Conservation (phyloP, 495 filamentous ascomycete species). For the Extremus antarcticus region DNA sequence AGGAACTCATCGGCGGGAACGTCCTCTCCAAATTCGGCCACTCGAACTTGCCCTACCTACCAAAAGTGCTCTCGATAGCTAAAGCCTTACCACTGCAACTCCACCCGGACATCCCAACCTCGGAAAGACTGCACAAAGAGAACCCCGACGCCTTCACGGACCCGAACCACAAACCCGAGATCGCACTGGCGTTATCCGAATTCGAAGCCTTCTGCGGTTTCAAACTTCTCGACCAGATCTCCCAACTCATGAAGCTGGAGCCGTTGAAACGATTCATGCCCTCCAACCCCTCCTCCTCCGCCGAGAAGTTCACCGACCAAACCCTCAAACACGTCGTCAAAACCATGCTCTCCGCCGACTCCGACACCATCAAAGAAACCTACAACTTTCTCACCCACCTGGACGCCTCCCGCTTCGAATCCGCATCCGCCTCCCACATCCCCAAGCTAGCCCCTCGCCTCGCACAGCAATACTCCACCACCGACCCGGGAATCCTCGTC, state of each 20-base stretch:
- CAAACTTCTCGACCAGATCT: slow-evolving; percentile 54
- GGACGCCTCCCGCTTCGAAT: slow-evolving; percentile 40
- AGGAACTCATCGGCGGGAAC: slow-evolving; percentile 51
- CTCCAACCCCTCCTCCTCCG: slow-evolving; percentile 17
- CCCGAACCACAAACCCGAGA: slow-evolving; percentile 74
- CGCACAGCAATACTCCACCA: slow-evolving; percentile 49
- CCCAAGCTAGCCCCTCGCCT: slow-evolving; percentile 53
- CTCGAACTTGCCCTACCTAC: slow-evolving; percentile 58
- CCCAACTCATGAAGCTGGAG: slow-evolving; percentile 46
- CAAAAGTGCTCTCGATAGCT: slow-evolving; percentile 68
- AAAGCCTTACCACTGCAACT: slow-evolving; percentile 77
- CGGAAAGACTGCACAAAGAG: slow-evolving; percentile 48
- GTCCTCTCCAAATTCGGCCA: slow-evolving; percentile 52
- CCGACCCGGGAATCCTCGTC: slow-evolving; percentile 53
- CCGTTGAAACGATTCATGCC: slow-evolving; percentile 46
- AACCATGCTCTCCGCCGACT: slow-evolving; percentile 43
- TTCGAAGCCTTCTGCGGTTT: slow-evolving; percentile 75
- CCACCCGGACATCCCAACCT: slow-evolving; percentile 59
- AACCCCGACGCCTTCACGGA: slow-evolving; percentile 59
- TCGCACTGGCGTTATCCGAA: slow-evolving; percentile 60
- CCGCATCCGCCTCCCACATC: slow-evolving; percentile 42
- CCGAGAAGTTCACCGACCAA: slow-evolving; percentile 43
- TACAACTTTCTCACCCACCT: slow-evolving; percentile 40
- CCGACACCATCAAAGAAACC: slow-evolving; percentile 39
- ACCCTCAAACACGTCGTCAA: slow-evolving; percentile 50